Conservation (phyloP, 495 filamentous ascomycete genomes). For the Stereocaulon alpinum region DNA sequence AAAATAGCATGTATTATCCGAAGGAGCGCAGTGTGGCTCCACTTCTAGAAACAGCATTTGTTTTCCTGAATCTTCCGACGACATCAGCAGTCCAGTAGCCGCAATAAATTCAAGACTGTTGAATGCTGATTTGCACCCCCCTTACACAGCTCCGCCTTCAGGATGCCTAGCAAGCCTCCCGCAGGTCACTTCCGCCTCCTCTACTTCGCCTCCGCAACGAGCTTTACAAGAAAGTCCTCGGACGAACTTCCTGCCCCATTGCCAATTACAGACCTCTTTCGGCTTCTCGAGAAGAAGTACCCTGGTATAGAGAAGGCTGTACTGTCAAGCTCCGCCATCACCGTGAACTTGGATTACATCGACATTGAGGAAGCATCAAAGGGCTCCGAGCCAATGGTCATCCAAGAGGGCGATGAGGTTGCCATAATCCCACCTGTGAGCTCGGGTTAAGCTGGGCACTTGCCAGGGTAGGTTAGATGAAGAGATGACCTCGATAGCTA, state of each 20-base stretch:
- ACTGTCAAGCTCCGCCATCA: conserved; percentile 67
- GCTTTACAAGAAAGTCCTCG: conserved; percentile 58
- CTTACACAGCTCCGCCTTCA: not conserved
- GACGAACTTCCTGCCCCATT: conserved; percentile 69
- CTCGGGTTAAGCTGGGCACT: conserved; percentile 42
- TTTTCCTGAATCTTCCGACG: conserved; percentile 1
- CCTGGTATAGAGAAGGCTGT: conserved; percentile 67
- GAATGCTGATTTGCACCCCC: not conserved
- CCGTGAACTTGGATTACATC: conserved; percentile 80
- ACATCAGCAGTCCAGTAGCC: conserved; percentile 16
- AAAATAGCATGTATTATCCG: conserved; percentile 60
- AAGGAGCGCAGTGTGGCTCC: conserved; percentile 38
- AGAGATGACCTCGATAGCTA: not conserved
- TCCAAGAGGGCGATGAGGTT: conserved; percentile 77
- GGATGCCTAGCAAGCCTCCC: conserved; percentile 32
- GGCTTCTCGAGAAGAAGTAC: conserved; percentile 64
- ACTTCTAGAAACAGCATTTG: conserved; percentile 23
- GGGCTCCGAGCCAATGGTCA: conserved; percentile 29
- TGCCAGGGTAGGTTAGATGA: not conserved
- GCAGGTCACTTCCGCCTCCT: conserved; percentile 63
- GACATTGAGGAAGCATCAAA: conserved; percentile 42
- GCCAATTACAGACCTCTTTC: conserved; percentile 53
- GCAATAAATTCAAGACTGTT: not conserved
- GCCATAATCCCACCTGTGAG: conserved; percentile 97
- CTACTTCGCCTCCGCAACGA: conserved; percentile 75